Evolutionary conservation across 2,329 filamentous ascomycete genomes (phyloP).

Genomic region (Alternaria sp.): DNA sequence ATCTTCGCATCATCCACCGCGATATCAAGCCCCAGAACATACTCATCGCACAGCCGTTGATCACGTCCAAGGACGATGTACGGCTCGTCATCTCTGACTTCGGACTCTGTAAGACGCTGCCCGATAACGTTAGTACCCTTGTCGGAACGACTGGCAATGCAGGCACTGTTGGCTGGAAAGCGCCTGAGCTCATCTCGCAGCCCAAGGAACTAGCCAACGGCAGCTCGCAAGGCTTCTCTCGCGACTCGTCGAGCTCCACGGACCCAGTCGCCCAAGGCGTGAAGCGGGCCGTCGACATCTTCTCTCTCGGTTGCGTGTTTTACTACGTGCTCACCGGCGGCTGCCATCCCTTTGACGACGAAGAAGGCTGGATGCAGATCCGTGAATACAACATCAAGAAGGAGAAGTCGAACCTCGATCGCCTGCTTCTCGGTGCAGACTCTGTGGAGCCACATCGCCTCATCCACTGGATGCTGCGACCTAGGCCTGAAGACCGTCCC

Average conservation of each 20-base stretch:
- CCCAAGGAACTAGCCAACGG: slow-evolving; percentile 52
- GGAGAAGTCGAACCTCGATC: slow-evolving; percentile 74
- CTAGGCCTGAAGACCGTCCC: slow-evolving; percentile 71
- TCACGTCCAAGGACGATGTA: slow-evolving; percentile 71
- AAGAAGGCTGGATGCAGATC: slow-evolving; percentile 83
- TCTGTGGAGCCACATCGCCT: slow-evolving; percentile 87
- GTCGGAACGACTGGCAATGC: slow-evolving; percentile 93
- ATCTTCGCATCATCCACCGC: slow-evolving; percentile 91
- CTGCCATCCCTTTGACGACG: slow-evolving; percentile 90
- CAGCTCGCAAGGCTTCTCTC: slow-evolving; percentile 52
- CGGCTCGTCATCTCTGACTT: slow-evolving; percentile 97
- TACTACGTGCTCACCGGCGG: slow-evolving; percentile 97
- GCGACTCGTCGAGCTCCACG: slow-evolving; percentile 49
- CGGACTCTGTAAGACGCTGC: slow-evolving; percentile 95
- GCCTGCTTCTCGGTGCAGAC: slow-evolving; percentile 81
- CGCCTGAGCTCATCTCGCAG: slow-evolving; percentile 83
- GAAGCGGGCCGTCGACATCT: slow-evolving; percentile 95
- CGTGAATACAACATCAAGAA: slow-evolving; percentile 97
- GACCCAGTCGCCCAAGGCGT: slow-evolving; percentile 70
- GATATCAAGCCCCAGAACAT: slow-evolving; percentile 99
- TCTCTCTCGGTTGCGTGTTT: slow-evolving; percentile 96
- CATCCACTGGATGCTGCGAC: slow-evolving; percentile 78
- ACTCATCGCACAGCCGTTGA: slow-evolving; percentile 73
- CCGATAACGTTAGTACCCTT: slow-evolving; percentile 92
- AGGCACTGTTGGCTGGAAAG: slow-evolving; percentile 95